A percentile compares a stretch with the other conserved stretches of the same genome.
Evolutionary conservation across 345 rosid genomes (phyloP).

Genomic region (Lumnitzera racemosa): DNA sequence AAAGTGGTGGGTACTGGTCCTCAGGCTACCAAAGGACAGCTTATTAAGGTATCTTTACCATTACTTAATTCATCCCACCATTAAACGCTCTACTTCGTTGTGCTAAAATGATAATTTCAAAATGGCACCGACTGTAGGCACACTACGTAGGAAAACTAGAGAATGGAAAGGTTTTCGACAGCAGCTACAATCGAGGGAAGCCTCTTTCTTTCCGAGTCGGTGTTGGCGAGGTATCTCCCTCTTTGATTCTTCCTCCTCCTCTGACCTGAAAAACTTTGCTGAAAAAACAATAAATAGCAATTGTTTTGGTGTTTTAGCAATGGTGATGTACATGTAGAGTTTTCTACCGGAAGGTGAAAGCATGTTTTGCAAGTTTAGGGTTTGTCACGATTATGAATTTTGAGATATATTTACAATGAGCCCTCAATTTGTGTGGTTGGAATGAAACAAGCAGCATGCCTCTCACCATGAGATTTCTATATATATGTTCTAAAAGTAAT

Average conservation of each 20-base stretch:
- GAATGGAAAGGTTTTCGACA: constrained; percentile 80
- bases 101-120: not conserved
- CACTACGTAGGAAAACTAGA: constrained; percentile 85
- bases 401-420: too few relatives aligned
- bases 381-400: too few relatives aligned
- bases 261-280: not conserved
- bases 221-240: constrained; percentile 66
- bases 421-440: too few relatives aligned
- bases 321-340: not conserved
- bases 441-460: too few relatives aligned
- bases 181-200: constrained; percentile 87
- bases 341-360: not conserved
- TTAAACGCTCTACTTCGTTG: not conserved
- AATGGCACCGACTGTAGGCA: constrained; percentile 29
- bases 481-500: too few relatives aligned
- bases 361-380: too few relatives aligned
- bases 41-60: constrained; percentile 49
- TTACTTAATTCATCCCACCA: not conserved
- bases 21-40: constrained; percentile 70
- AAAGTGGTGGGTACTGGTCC: constrained; percentile 70
- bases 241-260: not conserved
- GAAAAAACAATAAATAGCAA: too few relatives aligned
- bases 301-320: not conserved
- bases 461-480: too few relatives aligned
- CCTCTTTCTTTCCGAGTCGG: constrained; percentile 76